Evolutionary conservation across 2,329 filamentous ascomycete genomes (phyloP).

Genomic region (Truncatella angustata): DNA sequence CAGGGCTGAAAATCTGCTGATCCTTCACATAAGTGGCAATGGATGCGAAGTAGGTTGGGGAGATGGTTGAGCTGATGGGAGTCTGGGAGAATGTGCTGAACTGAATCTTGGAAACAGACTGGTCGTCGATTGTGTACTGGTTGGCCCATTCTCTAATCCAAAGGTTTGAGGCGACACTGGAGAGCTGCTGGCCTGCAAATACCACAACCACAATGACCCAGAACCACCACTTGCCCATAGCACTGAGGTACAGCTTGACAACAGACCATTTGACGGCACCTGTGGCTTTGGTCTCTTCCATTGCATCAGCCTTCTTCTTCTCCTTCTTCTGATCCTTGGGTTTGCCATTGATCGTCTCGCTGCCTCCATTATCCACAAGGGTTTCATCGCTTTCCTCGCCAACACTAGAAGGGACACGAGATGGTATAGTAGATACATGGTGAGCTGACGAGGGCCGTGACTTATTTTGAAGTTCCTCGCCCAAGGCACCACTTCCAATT

Average conservation of each 20-base stretch:
- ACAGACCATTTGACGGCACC: conserved; percentile 88
- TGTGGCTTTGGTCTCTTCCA: conserved; percentile 75
- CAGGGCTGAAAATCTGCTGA: conserved; percentile 30
- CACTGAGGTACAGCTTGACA: conserved; percentile 76
- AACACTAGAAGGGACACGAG: conserved; percentile 73
- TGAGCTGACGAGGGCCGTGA: conserved; percentile 66
- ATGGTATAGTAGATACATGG: conserved; percentile 70
- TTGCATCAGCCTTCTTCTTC: conserved; percentile 49
- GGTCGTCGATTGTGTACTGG: conserved; percentile 62
- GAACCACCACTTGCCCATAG: conserved; percentile 98
- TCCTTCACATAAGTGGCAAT: conserved; percentile 35
- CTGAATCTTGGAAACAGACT: conserved; percentile 33
- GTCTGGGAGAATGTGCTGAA: conserved; percentile 35
- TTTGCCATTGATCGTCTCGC: conserved; percentile 45
- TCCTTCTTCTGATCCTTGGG: conserved; percentile 45
- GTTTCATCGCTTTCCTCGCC: conserved; percentile 61
- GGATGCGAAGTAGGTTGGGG: conserved; percentile 38
- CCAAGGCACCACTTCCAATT: conserved; percentile 82
- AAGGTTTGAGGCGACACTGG: conserved; percentile 82
- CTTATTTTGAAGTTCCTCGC: conserved; percentile 74
- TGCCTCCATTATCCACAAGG: conserved; percentile 51
- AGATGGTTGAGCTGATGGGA: conserved; percentile 32
- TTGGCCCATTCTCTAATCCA: conserved; percentile 98
- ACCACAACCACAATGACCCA: conserved; percentile 75
- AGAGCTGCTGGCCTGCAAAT: conserved; percentile 80